Evolutionary conservation across 169 alveolate genomes (phyloP), one percentile per base, ranked within the genome.

Genomic region (Fabrea salina): DNA sequence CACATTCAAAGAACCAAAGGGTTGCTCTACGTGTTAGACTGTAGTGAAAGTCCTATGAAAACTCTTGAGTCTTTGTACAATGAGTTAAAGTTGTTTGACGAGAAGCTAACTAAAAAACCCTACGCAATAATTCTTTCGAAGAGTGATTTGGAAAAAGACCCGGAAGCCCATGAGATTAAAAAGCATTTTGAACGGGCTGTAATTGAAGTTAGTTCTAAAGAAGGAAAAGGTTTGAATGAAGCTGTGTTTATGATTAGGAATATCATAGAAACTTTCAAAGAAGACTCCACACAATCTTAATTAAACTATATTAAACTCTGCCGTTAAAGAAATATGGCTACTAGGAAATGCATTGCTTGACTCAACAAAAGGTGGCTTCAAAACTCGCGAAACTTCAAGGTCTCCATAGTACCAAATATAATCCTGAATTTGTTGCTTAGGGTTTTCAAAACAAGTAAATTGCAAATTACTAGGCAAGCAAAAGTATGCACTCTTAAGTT

Each of bases 1-100:
- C 98, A 96, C 75, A 91, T 95, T n/a, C 97, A 95, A 82, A 71
- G 96, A 47, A 91, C 95, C 4, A 83, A 92, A 30, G 93, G 89
- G 35, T 81, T 90, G 1, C 64, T 86, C 7, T 89, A 83, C 54
- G 89, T 88, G 22, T 50, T 91, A 19, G 96, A 90, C 54, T 75
- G 71, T 44, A 77, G 64, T 35, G 79, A 43, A 4, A 39, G 39
- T 75, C 56, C 75, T 43, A 80, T 54, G 44, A 71, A 53, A n/a
- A 30, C 82, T 50, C 53, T 85, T 40, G 33, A 54, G 16, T 70
- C 82, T 39, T 40, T 85, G 13, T 59, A 59, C 43, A 80, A 71
- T 49, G 91, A 85, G 57, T 39, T 85, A 3, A 27, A 64, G 0
- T 44, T 56, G 6, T 85, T 76, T 59, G 80, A 79, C 39, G 54